Base-by-base conservation (phyloP, 2,329 filamentous ascomycete genomes). In the Coniosporium tulheliwenetii region DNA sequence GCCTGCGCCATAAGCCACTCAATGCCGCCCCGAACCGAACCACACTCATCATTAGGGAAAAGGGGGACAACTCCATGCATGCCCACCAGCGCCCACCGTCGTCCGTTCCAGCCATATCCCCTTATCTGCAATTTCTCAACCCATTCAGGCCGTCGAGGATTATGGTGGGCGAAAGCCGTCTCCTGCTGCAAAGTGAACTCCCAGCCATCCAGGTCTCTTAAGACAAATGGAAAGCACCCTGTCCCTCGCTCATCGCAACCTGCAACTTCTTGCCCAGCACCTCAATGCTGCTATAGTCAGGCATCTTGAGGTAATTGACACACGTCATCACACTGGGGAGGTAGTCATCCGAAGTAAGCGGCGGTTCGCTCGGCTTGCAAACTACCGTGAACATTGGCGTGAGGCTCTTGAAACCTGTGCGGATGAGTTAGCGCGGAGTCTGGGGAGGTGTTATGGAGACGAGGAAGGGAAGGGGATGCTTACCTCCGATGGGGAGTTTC, bases 241-340 rank as follows among this genome's bases (percentile, higher is more conserved):
- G 91, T 16, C 91, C 91, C 66, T 98, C 93, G 60, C 78, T 83
- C 57, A 94, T 93, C 19, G 91, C 93, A 48, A 80, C 81, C 48
- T 75, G 77, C 41, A 98, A 70, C 59, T 85, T 84, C 57, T 81
- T 74, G 54, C 73, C 79, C 62, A 98, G 77, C 39, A 81, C 71
- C 1, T 84, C 75, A 46, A 93, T 65, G 50, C 67, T 77, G 49
- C 79, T 89, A 63, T 98, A 98, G 61, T 98, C 85, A 14, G 91
- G 91, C 55, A 98, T 73, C 64, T 98, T 98, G 53, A 98, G 76
- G 59, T 98, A 98, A 62, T 98, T 98, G 62, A 94, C 91, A 59
- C 93, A 98, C 9, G 93, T 98, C 93, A 98, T 98, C 59, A 98
- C 93, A 58, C 87, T 96, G 10, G 93, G 91, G n/a, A 98, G 73